Evolutionary conservation across 2,329 filamentous ascomycete species (phyloP).

Genomic region (Monosporascus sp.): DNA sequence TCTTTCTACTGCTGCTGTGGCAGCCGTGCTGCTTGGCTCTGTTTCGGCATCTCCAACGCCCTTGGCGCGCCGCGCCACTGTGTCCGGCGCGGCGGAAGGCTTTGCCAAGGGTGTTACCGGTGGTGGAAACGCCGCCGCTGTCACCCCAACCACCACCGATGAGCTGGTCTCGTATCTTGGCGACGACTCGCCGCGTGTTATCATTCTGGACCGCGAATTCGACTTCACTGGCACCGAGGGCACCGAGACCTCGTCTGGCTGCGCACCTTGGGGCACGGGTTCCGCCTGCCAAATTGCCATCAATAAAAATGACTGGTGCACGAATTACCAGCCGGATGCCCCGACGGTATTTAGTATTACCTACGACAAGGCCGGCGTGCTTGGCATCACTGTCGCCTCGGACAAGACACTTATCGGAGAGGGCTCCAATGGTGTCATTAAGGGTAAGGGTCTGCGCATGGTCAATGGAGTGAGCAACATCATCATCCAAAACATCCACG

Average conservation of each 20-base stretch:
- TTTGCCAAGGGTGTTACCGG: constrained; percentile 50
- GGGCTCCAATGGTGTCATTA: constrained; percentile 47
- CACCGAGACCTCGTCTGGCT: constrained; percentile 46
- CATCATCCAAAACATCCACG: constrained; percentile 53
- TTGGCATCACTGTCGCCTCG: constrained; percentile 45
- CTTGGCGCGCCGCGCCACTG: constrained; percentile 13
- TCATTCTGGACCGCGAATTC: constrained; percentile 51
- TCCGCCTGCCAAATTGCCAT: constrained; percentile 53
- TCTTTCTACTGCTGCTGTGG: too few relatives aligned
- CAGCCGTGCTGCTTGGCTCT: too few relatives aligned
- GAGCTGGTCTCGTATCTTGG: constrained; percentile 55
- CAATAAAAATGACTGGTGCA: constrained; percentile 54
- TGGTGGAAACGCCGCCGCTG: constrained; percentile 47
- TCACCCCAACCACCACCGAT: constrained; percentile 45
- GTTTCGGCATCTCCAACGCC: too few relatives aligned
- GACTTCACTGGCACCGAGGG: constrained; percentile 52
- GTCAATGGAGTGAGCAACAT: constrained; percentile 44
- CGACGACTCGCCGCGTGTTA: constrained; percentile 46
- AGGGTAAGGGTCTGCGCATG: constrained; percentile 51
- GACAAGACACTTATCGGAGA: constrained; percentile 53
- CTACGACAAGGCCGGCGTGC: constrained; percentile 45
- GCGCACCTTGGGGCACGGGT: constrained; percentile 51
- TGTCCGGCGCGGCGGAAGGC: constrained; percentile 32
- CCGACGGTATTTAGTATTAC: constrained; percentile 36
- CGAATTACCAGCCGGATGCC: constrained; percentile 50